A percentile compares a stretch with the other conserved stretches of the same genome.
Evolutionary conservation across 371 early-diverging fungal genomes (phyloP).

Genomic region (Batrachochytrium dendrobatidis): DNA sequence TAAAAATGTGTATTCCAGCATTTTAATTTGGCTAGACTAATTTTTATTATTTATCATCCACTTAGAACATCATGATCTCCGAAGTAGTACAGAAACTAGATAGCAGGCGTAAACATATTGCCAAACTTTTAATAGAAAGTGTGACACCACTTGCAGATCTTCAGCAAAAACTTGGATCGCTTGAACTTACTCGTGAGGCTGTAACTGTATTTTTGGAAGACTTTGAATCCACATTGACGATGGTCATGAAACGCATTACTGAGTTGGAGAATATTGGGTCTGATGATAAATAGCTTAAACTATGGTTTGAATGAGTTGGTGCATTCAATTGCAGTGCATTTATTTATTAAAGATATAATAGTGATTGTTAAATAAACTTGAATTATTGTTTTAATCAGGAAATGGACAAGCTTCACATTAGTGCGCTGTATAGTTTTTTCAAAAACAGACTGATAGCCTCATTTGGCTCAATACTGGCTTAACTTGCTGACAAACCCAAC

Average conservation of each 20-base stretch:
- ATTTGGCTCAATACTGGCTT: constrained; percentile 12
- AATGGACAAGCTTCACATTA: no score
- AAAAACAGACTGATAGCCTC: neutral
- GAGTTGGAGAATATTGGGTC: neutral
- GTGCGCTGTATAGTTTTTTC: no score
- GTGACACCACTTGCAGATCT: neutral
- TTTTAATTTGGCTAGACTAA: no score
- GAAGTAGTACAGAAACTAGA: neutral
- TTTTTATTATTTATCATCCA: no score
- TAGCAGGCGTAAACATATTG: constrained; percentile 1
- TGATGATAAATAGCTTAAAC: no score
- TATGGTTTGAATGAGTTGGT: no score
- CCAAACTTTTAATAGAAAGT: neutral
- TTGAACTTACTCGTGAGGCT: constrained; percentile 1
- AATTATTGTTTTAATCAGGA: no score
- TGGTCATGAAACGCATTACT: neutral
- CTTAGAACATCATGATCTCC: constrained; percentile 2
- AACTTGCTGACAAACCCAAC: constrained; percentile 46
- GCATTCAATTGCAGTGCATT: no score
- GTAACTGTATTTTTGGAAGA: neutral
- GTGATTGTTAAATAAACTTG: no score
- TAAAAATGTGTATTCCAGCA: no score
- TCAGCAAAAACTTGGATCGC: neutral
- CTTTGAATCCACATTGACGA: neutral
- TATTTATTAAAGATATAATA: no score